These are phyloP conservation scores for Phytopythium ostracodes DNA, from an alignment of 352 stramenopile genomes.

Conservation along the genomic window DNA sequence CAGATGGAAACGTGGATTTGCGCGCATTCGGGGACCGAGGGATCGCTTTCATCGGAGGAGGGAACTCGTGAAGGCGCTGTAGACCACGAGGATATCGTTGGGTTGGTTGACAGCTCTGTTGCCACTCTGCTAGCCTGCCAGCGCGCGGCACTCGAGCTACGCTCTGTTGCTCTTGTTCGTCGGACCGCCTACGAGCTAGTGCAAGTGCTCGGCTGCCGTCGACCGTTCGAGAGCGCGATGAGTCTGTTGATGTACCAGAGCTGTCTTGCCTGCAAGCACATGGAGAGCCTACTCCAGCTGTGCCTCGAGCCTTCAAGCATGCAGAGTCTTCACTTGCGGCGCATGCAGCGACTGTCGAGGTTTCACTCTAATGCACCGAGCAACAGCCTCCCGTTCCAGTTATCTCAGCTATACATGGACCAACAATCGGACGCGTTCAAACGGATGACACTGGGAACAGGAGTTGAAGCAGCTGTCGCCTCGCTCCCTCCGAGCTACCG, in stretches of 20 bases:
- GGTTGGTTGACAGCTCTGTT: conserved; percentile 19
- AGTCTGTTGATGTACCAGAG: conserved; percentile 69
- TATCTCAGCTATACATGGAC: conserved; percentile 61
- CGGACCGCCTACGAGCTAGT: conserved; percentile 55
- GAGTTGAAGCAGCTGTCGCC: conserved; percentile 37
- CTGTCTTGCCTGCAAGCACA: conserved; percentile 26
- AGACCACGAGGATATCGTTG: conserved; percentile 9
- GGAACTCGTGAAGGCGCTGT: conserved; percentile 9
- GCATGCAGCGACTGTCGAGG: conserved; percentile 29
- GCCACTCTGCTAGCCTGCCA: conserved; percentile 27
- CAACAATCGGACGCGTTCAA: conserved; percentile 65
- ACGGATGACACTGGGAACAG: conserved; percentile 37
- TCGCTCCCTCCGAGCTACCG: conserved; percentile 32
- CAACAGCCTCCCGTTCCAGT: conserved; percentile 58
- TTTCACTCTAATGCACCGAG: conserved; percentile 33
- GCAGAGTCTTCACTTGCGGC: conserved; percentile 45
- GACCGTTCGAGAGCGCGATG: conserved; percentile 41
- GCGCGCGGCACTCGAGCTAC: conserved; percentile 45
- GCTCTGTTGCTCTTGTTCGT: conserved; percentile 26
- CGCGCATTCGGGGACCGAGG: neutral
- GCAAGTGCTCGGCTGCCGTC: conserved; percentile 44
- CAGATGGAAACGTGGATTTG: conserved; percentile 45
- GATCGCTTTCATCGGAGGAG: neutral
- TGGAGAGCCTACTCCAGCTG: conserved; percentile 27
- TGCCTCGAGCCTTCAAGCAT: conserved; percentile 36